These are phyloP conservation scores for Rhizoclosmatium sp. DNA, from an alignment of 192 early-diverging fungal species.

Conservation along the genomic window DNA sequence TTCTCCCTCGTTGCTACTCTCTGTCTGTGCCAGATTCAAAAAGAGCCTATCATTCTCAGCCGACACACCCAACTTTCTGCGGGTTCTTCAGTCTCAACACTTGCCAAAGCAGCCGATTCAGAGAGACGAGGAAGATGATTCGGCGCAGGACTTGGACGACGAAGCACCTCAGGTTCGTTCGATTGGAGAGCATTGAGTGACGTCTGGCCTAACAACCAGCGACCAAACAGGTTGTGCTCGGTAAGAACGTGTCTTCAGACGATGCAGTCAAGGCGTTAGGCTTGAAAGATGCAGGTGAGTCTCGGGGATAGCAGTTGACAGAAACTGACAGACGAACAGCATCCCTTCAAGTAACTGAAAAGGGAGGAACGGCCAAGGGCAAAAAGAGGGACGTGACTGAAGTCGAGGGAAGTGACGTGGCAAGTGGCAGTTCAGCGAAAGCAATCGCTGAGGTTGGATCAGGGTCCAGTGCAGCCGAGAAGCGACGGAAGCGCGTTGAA, in stretches of 20 bases:
- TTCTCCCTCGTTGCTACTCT: too few species aligned
- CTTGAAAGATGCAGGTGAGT: slow-evolving; percentile 20
- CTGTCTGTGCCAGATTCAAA: slow-evolving; percentile 15
- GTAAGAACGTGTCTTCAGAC: slow-evolving; percentile 14
- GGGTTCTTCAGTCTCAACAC: neutral
- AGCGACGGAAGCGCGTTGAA: slow-evolving; percentile 10
- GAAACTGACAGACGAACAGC: neutral
- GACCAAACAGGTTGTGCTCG: slow-evolving; percentile 23
- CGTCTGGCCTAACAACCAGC: neutral
- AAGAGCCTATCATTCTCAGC: slow-evolving; percentile 16
- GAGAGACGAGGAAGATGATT: neutral
- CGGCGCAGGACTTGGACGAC: slow-evolving; percentile 15
- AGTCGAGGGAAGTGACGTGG: neutral
- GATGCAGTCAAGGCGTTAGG: slow-evolving; percentile 27
- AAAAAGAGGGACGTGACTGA: neutral
- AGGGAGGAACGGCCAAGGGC: neutral
- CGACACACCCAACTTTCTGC: slow-evolving; percentile 17
- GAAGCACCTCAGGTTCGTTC: slow-evolving; percentile 24
- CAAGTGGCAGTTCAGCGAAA: neutral
- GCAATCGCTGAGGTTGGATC: slow-evolving; percentile 3
- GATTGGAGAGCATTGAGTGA: neutral
- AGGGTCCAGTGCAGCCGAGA: neutral
- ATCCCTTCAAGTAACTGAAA: slow-evolving; percentile 11
- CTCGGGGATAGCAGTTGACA: neutral
- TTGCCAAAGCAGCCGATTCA: neutral